Conservation (phyloP, 2,329 filamentous ascomycete species). For the Arthrobotrys musiformis region DNA sequence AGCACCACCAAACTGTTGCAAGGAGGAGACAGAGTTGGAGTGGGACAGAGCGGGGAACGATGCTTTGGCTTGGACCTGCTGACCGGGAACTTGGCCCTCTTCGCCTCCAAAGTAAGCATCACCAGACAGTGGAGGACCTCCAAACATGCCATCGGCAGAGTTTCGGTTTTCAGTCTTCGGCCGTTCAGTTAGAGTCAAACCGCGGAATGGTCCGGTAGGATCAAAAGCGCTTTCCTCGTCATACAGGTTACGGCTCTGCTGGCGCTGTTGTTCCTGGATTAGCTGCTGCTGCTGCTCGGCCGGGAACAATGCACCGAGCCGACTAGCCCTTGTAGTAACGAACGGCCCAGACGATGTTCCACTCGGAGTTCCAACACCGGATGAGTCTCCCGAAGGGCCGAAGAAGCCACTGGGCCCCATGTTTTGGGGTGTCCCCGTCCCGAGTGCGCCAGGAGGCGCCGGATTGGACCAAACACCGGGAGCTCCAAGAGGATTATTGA, state of each 20-base stretch:
- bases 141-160: constrained; percentile 59
- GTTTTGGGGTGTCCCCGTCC: constrained; percentile 74
- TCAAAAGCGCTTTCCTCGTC: constrained; percentile 73
- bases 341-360: constrained; percentile 67
- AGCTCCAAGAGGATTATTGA: constrained; percentile 72
- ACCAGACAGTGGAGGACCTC: constrained; percentile 55
- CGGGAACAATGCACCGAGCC: constrained; percentile 87
- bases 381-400: constrained; percentile 68
- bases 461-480: constrained; percentile 74
- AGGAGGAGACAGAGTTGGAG: constrained; percentile 41
- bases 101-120: constrained; percentile 56
- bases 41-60: constrained; percentile 41
- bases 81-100: constrained; percentile 38
- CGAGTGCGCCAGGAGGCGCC: constrained; percentile 72
- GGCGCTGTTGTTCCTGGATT: constrained; percentile 58
- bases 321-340: constrained; percentile 79
- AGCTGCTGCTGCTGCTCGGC: constrained; percentile 78
- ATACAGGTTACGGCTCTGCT: constrained; percentile 58
- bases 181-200: constrained; percentile 73
- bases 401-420: constrained; percentile 65
- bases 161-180: constrained; percentile 67
- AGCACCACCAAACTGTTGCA: constrained; percentile 26
- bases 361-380: constrained; percentile 71
- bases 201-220: constrained; percentile 70
- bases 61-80: constrained; percentile 32